Evolutionary conservation across 805 yeast genomes (phyloP).

Genomic region (Wickerhamiella slavikovae): DNA sequence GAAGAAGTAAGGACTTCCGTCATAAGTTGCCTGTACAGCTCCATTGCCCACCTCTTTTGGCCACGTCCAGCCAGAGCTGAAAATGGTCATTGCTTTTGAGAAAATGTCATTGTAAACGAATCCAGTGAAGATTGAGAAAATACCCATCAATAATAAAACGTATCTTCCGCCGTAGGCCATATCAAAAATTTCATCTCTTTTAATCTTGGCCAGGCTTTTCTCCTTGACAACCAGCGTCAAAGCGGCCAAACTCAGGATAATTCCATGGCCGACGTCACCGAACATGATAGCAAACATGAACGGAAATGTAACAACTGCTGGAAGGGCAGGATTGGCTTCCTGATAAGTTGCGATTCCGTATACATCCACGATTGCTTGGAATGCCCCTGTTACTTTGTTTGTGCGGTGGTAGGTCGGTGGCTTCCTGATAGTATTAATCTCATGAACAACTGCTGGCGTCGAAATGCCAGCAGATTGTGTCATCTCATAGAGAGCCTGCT

Average conservation of each 20-base stretch:
- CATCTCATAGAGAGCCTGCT: conserved; percentile 39
- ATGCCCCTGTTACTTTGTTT: conserved; percentile 80
- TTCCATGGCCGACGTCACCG: conserved; percentile 95
- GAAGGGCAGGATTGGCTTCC: conserved; percentile 89
- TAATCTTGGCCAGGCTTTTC: conserved; percentile 37
- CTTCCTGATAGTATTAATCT: conserved; percentile 52
- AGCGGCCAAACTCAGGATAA: conserved; percentile 58
- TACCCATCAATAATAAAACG: conserved; percentile 82
- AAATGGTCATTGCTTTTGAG: conserved; percentile 74
- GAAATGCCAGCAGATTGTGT: conserved; percentile 26
- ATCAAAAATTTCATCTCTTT: conserved; percentile 80
- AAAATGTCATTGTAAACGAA: conserved; percentile 82
- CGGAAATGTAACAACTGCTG: conserved; percentile 89
- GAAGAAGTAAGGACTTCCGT: conserved; percentile 47
- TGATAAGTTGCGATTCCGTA: conserved; percentile 86
- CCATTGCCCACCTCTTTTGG: conserved; percentile 47
- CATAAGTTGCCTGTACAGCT: conserved; percentile 36
- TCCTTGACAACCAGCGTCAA: conserved; percentile 52
- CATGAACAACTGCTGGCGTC: conserved; percentile 27
- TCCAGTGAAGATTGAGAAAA: conserved; percentile 89
- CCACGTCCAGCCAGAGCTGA: conserved; percentile 84
- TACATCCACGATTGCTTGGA: conserved; percentile 85
- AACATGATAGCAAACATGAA: conserved; percentile 98
- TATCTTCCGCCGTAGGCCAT: conserved; percentile 93
- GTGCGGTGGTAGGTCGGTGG: conserved; percentile 92